Conservation (phyloP, 352 stramenopile species). For the Phytophthora syringae region DNA sequence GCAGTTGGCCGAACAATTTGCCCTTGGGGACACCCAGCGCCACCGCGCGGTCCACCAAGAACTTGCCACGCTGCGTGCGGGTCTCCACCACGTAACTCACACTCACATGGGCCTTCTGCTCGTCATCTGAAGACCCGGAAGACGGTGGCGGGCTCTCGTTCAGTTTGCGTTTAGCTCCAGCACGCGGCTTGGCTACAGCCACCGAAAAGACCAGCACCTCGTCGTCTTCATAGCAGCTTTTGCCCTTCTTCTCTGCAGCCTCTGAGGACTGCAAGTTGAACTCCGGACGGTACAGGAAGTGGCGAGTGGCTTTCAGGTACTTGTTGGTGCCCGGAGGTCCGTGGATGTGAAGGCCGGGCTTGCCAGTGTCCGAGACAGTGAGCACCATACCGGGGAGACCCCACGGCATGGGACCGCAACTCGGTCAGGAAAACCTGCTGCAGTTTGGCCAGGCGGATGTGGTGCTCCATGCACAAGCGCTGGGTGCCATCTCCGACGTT, state of each 20-base stretch:
- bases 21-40: slow-evolving; percentile 79
- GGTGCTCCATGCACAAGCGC: slow-evolving; percentile 92
- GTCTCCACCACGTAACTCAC: slow-evolving; percentile 84
- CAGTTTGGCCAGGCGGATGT: slow-evolving; percentile 86
- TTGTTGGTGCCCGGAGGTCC: slow-evolving; percentile 69
- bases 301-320: slow-evolving; percentile 82
- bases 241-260: not conserved
- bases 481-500: slow-evolving; percentile 92
- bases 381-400: slow-evolving; percentile 89
- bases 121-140: slow-evolving; percentile 9
- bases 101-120: slow-evolving; percentile 38
- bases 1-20: slow-evolving; percentile 77
- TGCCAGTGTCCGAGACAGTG: slow-evolving; percentile 89
- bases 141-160: slow-evolving; percentile 28
- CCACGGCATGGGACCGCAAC: slow-evolving; percentile 77
- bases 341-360: slow-evolving; percentile 71
- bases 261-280: slow-evolving; percentile 64
- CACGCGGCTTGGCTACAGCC: slow-evolving; percentile 34
- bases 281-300: slow-evolving; percentile 79
- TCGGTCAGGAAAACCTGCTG: slow-evolving; percentile 88
- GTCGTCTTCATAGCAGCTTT: slow-evolving; percentile 57
- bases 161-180: slow-evolving; percentile 69
- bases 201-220: slow-evolving; percentile 64
- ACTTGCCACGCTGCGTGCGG: slow-evolving; percentile 75
- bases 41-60: slow-evolving; percentile 74